Base-by-base conservation (phyloP, 495 filamentous ascomycete species). In the Neurospora cerealis region DNA sequence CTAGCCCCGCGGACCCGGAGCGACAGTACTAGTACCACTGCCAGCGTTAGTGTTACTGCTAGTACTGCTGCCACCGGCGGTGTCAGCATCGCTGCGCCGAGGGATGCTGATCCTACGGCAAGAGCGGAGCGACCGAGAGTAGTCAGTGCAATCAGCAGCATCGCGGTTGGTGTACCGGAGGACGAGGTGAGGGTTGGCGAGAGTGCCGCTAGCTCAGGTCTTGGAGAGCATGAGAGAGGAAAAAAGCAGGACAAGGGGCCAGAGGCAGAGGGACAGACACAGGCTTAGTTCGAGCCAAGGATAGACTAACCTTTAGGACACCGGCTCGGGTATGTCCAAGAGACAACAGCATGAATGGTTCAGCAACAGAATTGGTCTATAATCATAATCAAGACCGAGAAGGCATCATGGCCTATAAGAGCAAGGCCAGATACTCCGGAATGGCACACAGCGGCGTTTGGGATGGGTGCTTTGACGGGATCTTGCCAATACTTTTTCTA, bases 181-280 rank as follows among this genome's bases (percentile, higher is more conserved):
- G 85, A 86, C 32, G 85, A 83, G 72, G 78, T 89, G 7, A 78
- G 80, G 10, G 86, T 89, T 46, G 88, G 88, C 6, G 88, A 89
- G 79, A 89, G 88, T 73, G 88, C 88, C 37, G 83, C 86, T 4
- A 87, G 86, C 72, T 80, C 84, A 1, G 86, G 85, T 8, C 69
- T 83, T 34, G 32, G 38, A 70, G 72, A 40, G 36, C 36, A 71
- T 36, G 69, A 24, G 5, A 32, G 34, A 72, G 24, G 54, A 66
- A 66, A 28, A 66, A 66, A 19, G 54, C 28, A 66, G 28, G 38
- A n/a, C 17, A 62, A 28, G 54, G 54, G 28, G 28, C 28, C 28
- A 36, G 54, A 36, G 13, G 54, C 28, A 36, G 54, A 66, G 54
- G 54, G 54, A 19, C 54, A 66, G 54, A 36, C 54, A 36, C 54